phyloP scores from a whole-genome alignment of 1,284 basidiomycete genomes.

The Heterobasidion parviporum region DNA sequence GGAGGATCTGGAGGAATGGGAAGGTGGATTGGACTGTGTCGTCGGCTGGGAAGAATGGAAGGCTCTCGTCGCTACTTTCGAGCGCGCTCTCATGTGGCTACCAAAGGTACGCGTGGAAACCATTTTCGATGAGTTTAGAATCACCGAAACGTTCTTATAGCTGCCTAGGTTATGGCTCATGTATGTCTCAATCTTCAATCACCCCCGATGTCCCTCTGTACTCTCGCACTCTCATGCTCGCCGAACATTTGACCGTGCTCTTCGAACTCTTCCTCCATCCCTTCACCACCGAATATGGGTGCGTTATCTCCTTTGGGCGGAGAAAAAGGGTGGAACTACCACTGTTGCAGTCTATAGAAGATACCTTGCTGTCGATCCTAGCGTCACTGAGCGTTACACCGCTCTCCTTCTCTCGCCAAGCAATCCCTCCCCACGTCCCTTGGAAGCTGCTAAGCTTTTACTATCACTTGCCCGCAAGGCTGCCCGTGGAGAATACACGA shows the following conservation, averaged over 20 bases:
- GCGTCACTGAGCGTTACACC: conserved; percentile 81
- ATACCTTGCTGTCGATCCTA: conserved; percentile 82
- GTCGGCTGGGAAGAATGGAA: conserved; percentile 96
- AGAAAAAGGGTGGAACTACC: conserved; percentile 76
- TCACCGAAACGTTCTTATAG: conserved; percentile 28
- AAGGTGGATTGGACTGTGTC: conserved; percentile 77
- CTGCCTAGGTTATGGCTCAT: conserved; percentile 92
- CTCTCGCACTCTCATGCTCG: conserved; percentile 89
- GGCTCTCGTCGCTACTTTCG: conserved; percentile 79
- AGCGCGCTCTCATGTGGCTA: conserved; percentile 91
- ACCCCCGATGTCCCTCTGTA: conserved; percentile 82
- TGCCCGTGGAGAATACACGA: conserved; percentile 74
- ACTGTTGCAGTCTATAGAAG: conserved; percentile 86
- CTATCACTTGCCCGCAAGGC: conserved; percentile 81
- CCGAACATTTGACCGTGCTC: conserved; percentile 88
- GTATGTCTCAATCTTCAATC: conserved; percentile 86
- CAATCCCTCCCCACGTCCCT: conserved; percentile 66
- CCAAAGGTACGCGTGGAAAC: conserved; percentile 58
- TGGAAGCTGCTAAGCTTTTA: conserved; percentile 91
- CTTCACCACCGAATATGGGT: conserved; percentile 95
- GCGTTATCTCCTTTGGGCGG: conserved; percentile 92
- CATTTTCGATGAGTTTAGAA: conserved; percentile 2
- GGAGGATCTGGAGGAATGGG: conserved; percentile 74
- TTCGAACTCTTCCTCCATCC: conserved; percentile 90
- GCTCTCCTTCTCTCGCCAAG: conserved; percentile 63